Conservation (phyloP, 306 rosid species). For the Macrotyloma uniflorum region DNA sequence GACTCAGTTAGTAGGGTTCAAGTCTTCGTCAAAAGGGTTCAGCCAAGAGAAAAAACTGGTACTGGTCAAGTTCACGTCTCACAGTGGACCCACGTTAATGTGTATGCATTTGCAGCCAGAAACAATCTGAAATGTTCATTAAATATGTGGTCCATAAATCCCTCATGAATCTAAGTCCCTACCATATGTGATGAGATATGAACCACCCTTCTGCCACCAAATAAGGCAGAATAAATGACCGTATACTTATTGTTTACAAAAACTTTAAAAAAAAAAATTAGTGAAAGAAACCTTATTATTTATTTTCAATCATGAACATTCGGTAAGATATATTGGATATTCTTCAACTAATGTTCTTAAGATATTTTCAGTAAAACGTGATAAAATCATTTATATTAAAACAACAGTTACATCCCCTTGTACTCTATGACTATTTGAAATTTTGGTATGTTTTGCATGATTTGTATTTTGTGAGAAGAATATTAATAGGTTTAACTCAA, state of each 20-base stretch:
- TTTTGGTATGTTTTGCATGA: neutral
- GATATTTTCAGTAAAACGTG: neutral
- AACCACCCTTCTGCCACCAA: conserved; percentile 5
- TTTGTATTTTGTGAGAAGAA: neutral
- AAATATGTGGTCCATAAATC: conserved; percentile 10
- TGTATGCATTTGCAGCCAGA: conserved; percentile 14
- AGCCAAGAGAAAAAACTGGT: conserved; percentile 7
- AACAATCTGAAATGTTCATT: neutral
- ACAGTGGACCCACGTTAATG: neutral
- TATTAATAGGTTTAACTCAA: neutral
- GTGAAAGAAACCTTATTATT: neutral
- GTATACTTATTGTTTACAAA: neutral
- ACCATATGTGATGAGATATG: conserved; percentile 11
- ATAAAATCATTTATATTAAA: neutral
- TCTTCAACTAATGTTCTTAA: neutral
- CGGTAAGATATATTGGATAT: neutral
- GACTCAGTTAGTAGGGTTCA: neutral
- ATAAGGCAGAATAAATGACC: conserved; percentile 4
- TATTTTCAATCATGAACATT: neutral
- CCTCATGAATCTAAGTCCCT: neutral
- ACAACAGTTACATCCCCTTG: neutral
- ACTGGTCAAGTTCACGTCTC: conserved; percentile 28
- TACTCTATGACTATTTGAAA: neutral
- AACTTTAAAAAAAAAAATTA: neutral
- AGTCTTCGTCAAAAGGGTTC: conserved; percentile 10